A percentile compares a stretch with the other conserved stretches of the same genome.
phyloP scores from a whole-genome alignment of 768 basidiomycete species.

The Lactarius sanguifluus region DNA sequence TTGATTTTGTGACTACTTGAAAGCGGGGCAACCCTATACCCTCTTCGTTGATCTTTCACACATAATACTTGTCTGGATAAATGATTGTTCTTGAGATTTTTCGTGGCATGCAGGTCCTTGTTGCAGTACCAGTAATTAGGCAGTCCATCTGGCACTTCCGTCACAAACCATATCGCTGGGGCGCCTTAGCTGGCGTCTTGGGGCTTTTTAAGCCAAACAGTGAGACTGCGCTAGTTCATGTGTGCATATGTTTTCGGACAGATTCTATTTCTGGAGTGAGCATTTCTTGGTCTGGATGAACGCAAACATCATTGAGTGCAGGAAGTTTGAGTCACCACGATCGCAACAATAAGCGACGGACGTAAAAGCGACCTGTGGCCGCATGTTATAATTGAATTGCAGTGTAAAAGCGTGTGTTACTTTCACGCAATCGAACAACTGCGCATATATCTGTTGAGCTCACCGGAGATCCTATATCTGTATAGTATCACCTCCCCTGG shows the following conservation, averaged over 20 bases:
- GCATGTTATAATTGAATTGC: conserved; percentile 93
- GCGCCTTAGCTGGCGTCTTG: conserved; percentile 93
- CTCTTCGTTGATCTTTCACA: conserved; percentile 95
- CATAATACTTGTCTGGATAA: conserved; percentile 82
- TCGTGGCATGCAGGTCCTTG: conserved; percentile 44
- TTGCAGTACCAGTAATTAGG: conserved; percentile 82
- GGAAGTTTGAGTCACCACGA: conserved; percentile 24
- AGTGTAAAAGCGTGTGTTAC: conserved; percentile 72
- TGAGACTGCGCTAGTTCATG: conserved; percentile 75
- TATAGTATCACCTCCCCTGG: conserved; percentile 96
- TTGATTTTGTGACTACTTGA: conserved; percentile 92
- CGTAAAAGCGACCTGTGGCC: conserved; percentile 62
- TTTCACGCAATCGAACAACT: conserved; percentile 32
- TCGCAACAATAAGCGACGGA: conserved; percentile 15
- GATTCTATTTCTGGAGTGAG: conserved; percentile 98
- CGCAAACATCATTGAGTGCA: conserved; percentile 83
- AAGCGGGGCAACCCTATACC: conserved; percentile 73
- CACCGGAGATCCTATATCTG: conserved; percentile 99
- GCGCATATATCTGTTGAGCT: conserved; percentile 30
- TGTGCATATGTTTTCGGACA: conserved; percentile 93
- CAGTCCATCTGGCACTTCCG: conserved; percentile 91
- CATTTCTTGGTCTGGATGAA: conserved; percentile 98
- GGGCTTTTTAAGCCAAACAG: conserved; percentile 26
- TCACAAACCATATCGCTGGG: conserved; percentile 86
- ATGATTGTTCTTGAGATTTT: conserved; percentile 22